Percentiles rank a stretch among this genome's conserved stretches.
These are phyloP conservation scores for Rhizophora apiculata DNA, from an alignment of 345 rosid genomes.

Conservation along the genomic window DNA sequence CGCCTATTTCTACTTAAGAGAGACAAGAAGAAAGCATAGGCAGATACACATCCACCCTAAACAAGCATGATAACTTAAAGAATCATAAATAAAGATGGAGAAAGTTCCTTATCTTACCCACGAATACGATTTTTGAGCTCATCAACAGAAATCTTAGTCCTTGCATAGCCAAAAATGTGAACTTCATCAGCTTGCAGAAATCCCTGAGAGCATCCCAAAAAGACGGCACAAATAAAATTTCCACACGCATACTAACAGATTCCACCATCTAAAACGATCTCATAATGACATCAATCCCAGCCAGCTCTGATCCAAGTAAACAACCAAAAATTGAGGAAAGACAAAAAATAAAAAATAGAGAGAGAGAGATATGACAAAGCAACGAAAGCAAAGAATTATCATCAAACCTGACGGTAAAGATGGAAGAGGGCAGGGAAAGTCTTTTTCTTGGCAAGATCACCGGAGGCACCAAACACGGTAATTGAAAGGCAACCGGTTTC, in stretches of 20 bases:
- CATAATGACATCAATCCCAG: background rate
- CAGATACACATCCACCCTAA: too few species aligned
- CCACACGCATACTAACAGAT: background rate
- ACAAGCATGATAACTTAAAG: too few species aligned
- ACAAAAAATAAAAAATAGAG: background rate
- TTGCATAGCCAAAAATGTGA: constrained; percentile 90
- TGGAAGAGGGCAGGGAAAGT: constrained; percentile 93
- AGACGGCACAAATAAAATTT: background rate
- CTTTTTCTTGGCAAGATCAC: constrained; percentile 98
- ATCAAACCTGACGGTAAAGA: constrained; percentile 75
- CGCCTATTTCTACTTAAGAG: too few species aligned
- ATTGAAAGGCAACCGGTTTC: constrained; percentile 89
- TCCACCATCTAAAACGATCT: background rate
- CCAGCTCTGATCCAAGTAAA: background rate
- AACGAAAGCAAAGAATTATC: background rate
- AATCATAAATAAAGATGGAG: background rate
- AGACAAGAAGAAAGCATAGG: too few species aligned
- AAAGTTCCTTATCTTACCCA: constrained; percentile 45
- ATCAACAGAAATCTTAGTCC: constrained; percentile 78
- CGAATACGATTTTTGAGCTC: constrained; percentile 64
- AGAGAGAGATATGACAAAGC: background rate
- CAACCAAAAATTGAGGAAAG: background rate
- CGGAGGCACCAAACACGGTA: constrained; percentile 89
- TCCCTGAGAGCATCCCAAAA: constrained; percentile 46
- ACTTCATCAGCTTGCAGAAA: constrained; percentile 78